Evolutionary conservation across 1,139 yeast genomes (phyloP).

Genomic region (Suhomyces atakaporum): DNA sequence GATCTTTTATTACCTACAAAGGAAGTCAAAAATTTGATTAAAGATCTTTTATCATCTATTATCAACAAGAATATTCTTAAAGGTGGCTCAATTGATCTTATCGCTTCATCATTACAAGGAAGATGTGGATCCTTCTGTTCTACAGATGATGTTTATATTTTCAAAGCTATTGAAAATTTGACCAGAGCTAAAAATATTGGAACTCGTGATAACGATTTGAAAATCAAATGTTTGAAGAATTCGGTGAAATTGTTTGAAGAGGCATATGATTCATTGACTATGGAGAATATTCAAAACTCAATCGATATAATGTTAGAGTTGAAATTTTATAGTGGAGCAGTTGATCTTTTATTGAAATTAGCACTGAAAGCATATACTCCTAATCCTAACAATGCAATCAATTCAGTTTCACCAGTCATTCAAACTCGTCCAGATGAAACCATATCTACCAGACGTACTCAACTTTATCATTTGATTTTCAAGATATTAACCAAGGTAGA

Average conservation of each 20-base stretch:
- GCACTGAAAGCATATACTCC: constrained; percentile 53
- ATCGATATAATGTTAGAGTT: constrained; percentile 75
- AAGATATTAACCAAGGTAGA: constrained; percentile 73
- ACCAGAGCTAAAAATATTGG: constrained; percentile 84
- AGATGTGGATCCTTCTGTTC: constrained; percentile 96
- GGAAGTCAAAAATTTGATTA: constrained; percentile 67
- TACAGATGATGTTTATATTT: constrained; percentile 87
- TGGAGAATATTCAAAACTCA: constrained; percentile 82
- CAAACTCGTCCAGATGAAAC: constrained; percentile 33
- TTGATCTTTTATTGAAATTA: constrained; percentile 76
- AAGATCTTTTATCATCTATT: constrained; percentile 84
- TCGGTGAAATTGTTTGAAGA: constrained; percentile 78
- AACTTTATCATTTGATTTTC: constrained; percentile 71
- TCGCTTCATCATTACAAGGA: constrained; percentile 85
- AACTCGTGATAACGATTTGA: constrained; percentile 66
- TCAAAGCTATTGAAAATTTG: constrained; percentile 90
- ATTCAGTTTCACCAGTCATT: constrained; percentile 5
- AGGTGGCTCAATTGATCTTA: constrained; percentile 92
- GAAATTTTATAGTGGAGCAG: constrained; percentile 82
- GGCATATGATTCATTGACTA: constrained; percentile 74
- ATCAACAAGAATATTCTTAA: constrained; percentile 84
- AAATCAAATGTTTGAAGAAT: constrained; percentile 67
- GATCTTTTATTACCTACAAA: constrained; percentile 72
- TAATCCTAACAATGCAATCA: background rate
- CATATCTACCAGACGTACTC: constrained; percentile 15